phyloP scores from a whole-genome alignment of 495 filamentous ascomycete genomes.

The Schizothecium vesticola region DNA sequence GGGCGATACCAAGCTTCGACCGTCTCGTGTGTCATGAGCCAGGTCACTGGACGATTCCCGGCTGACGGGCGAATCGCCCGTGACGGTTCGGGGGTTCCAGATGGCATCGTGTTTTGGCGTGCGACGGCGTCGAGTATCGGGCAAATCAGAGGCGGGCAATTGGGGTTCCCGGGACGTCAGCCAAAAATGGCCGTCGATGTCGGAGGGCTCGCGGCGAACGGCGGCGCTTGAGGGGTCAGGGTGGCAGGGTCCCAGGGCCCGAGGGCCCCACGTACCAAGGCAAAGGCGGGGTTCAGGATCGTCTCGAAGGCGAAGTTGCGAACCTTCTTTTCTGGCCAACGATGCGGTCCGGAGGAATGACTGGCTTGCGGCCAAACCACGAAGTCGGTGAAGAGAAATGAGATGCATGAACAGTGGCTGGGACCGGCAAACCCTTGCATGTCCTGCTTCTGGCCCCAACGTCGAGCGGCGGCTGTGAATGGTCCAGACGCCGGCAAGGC shows the following conservation, averaged over 20 bases:
- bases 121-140: slow-evolving; percentile 6
- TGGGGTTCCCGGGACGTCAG: slow-evolving; percentile 20
- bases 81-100: slow-evolving; percentile 2
- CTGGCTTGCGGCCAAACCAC: slow-evolving; percentile 50
- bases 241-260: neutral
- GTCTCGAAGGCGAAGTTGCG: slow-evolving; percentile 18
- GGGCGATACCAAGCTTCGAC: neutral
- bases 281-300: slow-evolving; percentile 7
- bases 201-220: slow-evolving; percentile 8
- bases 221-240: slow-evolving; percentile 13
- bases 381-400: slow-evolving; percentile 55
- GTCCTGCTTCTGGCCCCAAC: slow-evolving; percentile 38
- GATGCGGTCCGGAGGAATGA: slow-evolving; percentile 29
- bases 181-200: slow-evolving; percentile 10
- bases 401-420: slow-evolving; percentile 55
- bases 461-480: slow-evolving; percentile 29
- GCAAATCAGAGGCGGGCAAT: slow-evolving; percentile 31
- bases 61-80: slow-evolving; percentile 30
- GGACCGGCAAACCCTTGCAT: slow-evolving; percentile 39
- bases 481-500: slow-evolving; percentile 29
- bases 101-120: slow-evolving; percentile 1
- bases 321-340: slow-evolving; percentile 12
- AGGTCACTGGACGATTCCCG: slow-evolving; percentile 11
- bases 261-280: neutral
- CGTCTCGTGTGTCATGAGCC: slow-evolving; percentile 12